phyloP scores from a whole-genome alignment of 805 yeast species.

The Scheffersomyces coipomensis region DNA sequence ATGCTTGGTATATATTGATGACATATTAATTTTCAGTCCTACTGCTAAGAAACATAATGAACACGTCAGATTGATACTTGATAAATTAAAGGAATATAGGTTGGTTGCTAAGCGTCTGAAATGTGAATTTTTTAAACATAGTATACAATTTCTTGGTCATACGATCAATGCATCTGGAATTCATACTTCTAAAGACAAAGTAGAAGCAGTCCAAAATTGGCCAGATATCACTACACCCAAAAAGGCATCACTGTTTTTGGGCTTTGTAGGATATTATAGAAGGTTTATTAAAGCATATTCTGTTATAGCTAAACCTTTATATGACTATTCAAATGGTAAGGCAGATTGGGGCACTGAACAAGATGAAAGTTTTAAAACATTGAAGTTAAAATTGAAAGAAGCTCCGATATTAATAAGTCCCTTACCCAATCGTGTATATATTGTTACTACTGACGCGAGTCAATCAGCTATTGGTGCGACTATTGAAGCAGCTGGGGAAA shows the following conservation, averaged over 20 bases:
- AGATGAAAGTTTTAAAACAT: too few relatives aligned
- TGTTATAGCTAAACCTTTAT: too few relatives aligned
- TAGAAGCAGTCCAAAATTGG: not conserved
- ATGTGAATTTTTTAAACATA: constrained; percentile 1
- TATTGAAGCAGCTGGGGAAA: not conserved
- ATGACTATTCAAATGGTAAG: too few relatives aligned
- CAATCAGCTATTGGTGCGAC: not conserved
- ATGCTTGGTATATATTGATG: constrained; percentile 15
- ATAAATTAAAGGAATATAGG: not conserved
- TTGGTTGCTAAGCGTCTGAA: not conserved
- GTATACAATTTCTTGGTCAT: constrained; percentile 1
- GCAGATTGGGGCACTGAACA: too few relatives aligned
- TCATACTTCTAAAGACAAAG: not conserved
- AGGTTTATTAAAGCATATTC: not conserved
- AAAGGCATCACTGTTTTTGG: not conserved
- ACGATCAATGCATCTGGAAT: not conserved
- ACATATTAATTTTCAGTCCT: constrained; percentile 10
- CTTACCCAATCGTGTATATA: not conserved
- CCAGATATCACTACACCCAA: not conserved
- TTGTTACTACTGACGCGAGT: constrained; percentile 2
- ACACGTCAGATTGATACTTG: not conserved
- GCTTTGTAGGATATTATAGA: not conserved
- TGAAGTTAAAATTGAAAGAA: not conserved
- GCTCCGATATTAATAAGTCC: constrained; percentile 1
- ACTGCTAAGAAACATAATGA: constrained; percentile 9